Base-by-base conservation (phyloP, 1,284 basidiomycete species). In the Mixia osmundae region DNA sequence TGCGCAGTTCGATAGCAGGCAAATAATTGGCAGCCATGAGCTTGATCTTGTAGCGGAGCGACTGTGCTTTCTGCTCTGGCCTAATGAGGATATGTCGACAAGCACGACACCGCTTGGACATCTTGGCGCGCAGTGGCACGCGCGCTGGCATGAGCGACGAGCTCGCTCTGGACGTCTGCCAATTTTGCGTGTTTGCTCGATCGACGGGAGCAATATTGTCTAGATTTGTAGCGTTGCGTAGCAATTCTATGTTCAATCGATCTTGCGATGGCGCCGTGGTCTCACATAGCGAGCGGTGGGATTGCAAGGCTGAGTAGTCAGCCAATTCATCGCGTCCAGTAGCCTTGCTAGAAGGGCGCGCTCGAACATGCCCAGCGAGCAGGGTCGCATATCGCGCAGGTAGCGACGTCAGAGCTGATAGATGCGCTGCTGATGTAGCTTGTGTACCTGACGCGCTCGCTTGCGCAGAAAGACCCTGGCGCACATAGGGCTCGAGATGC, bases 81-180 rank as follows among this genome's bases (percentile, higher is more conserved):
- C 94, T 91, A 58, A 95, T 89, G 42, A 97, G 68, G 47, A 95
- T 89, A 57, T 95, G 89, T 11, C 78, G 72, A 54, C 91, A 99
- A 2, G 67, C 67, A 4, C 82, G 74, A 60, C 91, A 99, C 5
- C 91, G 76, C 58, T 95, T 95, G 3, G 83, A 83, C 34, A 77
- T 69, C 57, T 95, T 95, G 0, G 83, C 77, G 44, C 77, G 76
- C 3, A 97, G 65, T 0, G 82, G 82, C 44, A 94, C 80, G 15
- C 89, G 72, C 33, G 76, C 62, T 0, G 87, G 89, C 47, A 69
- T 70, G 11, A 87, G 63, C 28, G 83, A n/a, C n/a, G n/a, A n/a
- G n/a, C n/a, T n/a, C n/a, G n/a, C n/a, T n/a, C n/a, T n/a, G n/a
- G n/a, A n/a, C n/a, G n/a, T n/a, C n/a, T n/a, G n/a, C n/a, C n/a